These are phyloP conservation scores for Sugiyamaella xylanicola DNA, from an alignment of 1,139 yeast species.

Conservation along the genomic window DNA sequence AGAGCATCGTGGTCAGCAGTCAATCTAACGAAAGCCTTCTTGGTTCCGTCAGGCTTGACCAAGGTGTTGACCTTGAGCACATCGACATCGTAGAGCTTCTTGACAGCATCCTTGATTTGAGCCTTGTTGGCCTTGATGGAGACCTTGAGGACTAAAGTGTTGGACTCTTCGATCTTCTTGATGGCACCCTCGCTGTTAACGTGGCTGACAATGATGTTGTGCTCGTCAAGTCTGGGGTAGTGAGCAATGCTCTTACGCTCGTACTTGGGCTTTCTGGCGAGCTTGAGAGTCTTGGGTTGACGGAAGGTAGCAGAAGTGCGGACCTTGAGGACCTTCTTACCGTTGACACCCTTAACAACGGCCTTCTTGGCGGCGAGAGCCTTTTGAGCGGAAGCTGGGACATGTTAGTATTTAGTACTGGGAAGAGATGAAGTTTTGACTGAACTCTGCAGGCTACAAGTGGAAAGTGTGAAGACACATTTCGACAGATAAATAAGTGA, in stretches of 20 bases:
- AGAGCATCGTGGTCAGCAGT: slow-evolving; percentile 99
- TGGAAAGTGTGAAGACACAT: no score
- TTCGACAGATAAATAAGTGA: no score
- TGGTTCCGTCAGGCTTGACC: slow-evolving; percentile 98
- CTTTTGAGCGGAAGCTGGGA: slow-evolving; percentile 51
- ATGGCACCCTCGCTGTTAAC: slow-evolving; percentile 98
- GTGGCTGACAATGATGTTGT: slow-evolving; percentile 93
- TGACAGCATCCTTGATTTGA: slow-evolving; percentile 97
- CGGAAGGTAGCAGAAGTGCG: slow-evolving; percentile 96
- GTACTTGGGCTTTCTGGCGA: slow-evolving; percentile 93
- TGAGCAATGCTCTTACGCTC: slow-evolving; percentile 96
- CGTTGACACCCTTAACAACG: slow-evolving; percentile 96
- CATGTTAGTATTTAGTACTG: slow-evolving; percentile 13
- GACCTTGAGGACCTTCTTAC: slow-evolving; percentile 87
- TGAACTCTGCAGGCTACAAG: no score
- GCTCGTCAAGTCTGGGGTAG: slow-evolving; percentile 94
- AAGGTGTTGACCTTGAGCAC: slow-evolving; percentile 93
- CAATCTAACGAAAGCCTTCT: slow-evolving; percentile 99
- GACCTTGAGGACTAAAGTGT: slow-evolving; percentile 98
- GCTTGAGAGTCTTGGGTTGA: slow-evolving; percentile 95
- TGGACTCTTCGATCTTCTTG: slow-evolving; percentile 99
- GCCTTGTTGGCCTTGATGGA: slow-evolving; percentile 95
- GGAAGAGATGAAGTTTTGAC: no score
- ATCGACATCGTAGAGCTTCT: slow-evolving; percentile 97
- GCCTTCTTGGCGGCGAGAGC: slow-evolving; percentile 99